Evolutionary conservation across 345 rosid species (phyloP), one percentile per base, ranked within the genome.

Genomic region (Passiflora organensis): DNA sequence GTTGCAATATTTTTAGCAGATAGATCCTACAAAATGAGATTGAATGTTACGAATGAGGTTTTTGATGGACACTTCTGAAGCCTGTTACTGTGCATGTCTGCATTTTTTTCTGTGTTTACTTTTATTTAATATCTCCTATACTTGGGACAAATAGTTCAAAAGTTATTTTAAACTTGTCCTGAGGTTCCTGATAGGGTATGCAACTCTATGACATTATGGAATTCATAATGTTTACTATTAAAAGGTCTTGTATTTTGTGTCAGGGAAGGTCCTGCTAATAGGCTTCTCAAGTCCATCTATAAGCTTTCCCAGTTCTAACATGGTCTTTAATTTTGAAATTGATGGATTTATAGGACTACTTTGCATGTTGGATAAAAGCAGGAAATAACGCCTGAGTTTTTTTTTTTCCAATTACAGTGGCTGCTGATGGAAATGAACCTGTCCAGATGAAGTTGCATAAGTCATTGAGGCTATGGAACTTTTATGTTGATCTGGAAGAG

Each of bases 401-500:
- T 13, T 54, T 48, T 24, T 52, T 6, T 68, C 12, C 6, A n/a
- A 21, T 58, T 77, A 65, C 80, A 82, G 94, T 93, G 46, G 95
- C 89, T 65, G 88, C 91, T 71, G 96, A 86, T 70, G 96, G 99
- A 43, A 77, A 83, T 60, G 91, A 80, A 76, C 99, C 87, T 18
- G 99, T 82, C 32, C 99, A 93, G 89, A 89, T 89, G 80, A 93
- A 80, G 73, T 66, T 93, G 44, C 95, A 93, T 60, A 93, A 71
- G 57, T 86, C 95, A 57, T 77, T 89, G 81, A 78, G 95, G 68
- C 83, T 93, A 17, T 93, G 99, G 97, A 72, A 94, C 23, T 86
- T 93, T 60, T 89, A 83, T 64, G 96, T 83, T 48, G 97, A 93
- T 73, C 70, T 93, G 82, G 96, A 89, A 78, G 99, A 93, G 77